Evolutionary conservation across 2,329 filamentous ascomycete genomes (phyloP).

Genomic region (Fusarium goolgardi): DNA sequence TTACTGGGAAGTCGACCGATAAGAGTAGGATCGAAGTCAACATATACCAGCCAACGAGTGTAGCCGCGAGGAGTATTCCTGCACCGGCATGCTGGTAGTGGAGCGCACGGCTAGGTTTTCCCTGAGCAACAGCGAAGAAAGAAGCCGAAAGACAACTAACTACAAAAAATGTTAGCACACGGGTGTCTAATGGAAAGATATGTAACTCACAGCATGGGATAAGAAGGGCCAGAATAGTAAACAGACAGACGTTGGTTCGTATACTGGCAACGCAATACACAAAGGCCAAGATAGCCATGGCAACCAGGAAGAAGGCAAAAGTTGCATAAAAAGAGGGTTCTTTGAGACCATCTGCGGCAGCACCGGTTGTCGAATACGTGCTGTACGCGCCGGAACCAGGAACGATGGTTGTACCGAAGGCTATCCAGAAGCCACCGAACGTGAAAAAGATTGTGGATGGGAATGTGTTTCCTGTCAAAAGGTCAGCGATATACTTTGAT

Average conservation of each 20-base stretch:
- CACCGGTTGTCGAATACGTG: constrained; percentile 49
- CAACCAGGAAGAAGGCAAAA: constrained; percentile 69
- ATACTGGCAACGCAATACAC: constrained; percentile 72
- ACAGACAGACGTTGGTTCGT: constrained; percentile 69
- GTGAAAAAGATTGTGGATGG: constrained; percentile 63
- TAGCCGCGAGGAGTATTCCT: constrained; percentile 40
- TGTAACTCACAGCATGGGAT: constrained; percentile 50
- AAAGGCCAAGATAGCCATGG: constrained; percentile 70
- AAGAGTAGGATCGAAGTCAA: constrained; percentile 61
- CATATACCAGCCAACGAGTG: constrained; percentile 61
- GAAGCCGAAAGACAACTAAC: constrained; percentile 48
- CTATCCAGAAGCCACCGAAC: constrained; percentile 63
- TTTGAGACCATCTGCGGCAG: constrained; percentile 53
- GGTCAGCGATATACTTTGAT: neutral
- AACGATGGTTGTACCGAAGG: constrained; percentile 61
- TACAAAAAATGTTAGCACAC: constrained; percentile 8
- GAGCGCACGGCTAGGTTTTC: constrained; percentile 23
- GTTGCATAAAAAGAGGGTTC: constrained; percentile 61
- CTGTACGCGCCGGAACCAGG: constrained; percentile 60
- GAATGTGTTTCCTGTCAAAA: constrained; percentile 60
- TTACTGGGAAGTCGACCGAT: constrained; percentile 63
- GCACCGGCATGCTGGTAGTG: constrained; percentile 48
- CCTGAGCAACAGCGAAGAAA: constrained; percentile 47
- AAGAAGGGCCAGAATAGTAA: constrained; percentile 72
- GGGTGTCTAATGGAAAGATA: accelerated